Percentiles rank a stretch among this genome's conserved stretches.
Conservation (phyloP, 495 filamentous ascomycete genomes). For the Penicillium bovifimosum region DNA sequence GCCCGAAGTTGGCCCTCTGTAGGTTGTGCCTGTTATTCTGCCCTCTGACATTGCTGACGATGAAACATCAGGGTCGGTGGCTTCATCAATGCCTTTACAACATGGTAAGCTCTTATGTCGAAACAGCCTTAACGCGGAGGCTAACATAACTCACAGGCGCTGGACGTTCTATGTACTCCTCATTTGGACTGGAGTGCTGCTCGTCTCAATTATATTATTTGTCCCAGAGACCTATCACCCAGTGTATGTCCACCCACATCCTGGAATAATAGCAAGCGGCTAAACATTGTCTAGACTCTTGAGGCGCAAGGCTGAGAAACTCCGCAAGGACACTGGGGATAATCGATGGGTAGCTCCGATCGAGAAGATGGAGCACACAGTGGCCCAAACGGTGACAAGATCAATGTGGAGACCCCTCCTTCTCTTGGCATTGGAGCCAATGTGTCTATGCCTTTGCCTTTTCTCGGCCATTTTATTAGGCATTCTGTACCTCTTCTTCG, state of each 20-base stretch:
- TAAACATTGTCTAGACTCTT: constrained; percentile 55
- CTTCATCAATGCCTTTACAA: constrained; percentile 72
- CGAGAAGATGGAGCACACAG: constrained; percentile 67
- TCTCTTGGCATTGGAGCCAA: constrained; percentile 77
- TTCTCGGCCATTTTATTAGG: constrained; percentile 83
- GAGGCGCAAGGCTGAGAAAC: constrained; percentile 61
- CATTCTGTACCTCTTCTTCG: constrained; percentile 92
- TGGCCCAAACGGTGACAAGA: constrained; percentile 61
- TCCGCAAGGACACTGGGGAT: constrained; percentile 75
- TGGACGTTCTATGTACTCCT: constrained; percentile 88
- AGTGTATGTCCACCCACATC: constrained; percentile 35
- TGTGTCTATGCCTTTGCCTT: constrained; percentile 78
- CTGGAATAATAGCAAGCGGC: background rate
- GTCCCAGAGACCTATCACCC: constrained; percentile 92
- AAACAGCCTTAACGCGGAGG: background rate
- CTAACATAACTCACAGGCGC: constrained; percentile 40
- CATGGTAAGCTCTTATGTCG: constrained; percentile 48
- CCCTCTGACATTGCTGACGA: background rate
- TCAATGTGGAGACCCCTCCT: constrained; percentile 77
- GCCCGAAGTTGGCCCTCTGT: constrained; percentile 44
- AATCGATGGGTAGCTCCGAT: constrained; percentile 73
- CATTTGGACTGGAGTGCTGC: constrained; percentile 67
- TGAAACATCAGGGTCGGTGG: constrained; percentile 43
- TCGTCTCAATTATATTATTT: constrained; percentile 59
- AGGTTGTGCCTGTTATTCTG: constrained; percentile 48